Percentiles rank a stretch among this genome's conserved stretches.
phyloP scores from a whole-genome alignment of 768 basidiomycete species.

The Russula foetens region DNA sequence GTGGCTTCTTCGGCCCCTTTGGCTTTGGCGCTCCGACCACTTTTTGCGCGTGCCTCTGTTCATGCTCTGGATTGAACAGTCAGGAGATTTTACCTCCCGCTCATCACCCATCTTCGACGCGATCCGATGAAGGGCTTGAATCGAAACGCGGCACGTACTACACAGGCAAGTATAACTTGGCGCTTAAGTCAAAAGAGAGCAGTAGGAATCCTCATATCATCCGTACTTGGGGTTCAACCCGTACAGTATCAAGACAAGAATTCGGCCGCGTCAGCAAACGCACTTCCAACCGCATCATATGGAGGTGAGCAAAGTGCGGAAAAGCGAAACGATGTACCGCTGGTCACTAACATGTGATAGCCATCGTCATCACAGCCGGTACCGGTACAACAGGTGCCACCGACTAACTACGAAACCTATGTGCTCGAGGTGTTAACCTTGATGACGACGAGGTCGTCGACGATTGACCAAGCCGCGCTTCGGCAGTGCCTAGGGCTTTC shows the following conservation, averaged over 20 bases:
- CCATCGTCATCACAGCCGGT: not conserved
- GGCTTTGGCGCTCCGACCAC: not conserved
- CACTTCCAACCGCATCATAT: not conserved
- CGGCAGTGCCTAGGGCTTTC: slow-evolving; percentile 61
- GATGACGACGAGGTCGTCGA: slow-evolving; percentile 38
- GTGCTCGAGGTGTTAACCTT: slow-evolving; percentile 47
- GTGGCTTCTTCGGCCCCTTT: not conserved
- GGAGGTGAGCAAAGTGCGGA: slow-evolving; percentile 8
- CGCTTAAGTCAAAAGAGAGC: slow-evolving; percentile 20
- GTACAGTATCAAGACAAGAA: slow-evolving; percentile 8
- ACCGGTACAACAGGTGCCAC: slow-evolving; percentile 19
- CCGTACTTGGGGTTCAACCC: slow-evolving; percentile 4
- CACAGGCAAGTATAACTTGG: slow-evolving; percentile 3
- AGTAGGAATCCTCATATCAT: slow-evolving; percentile 15
- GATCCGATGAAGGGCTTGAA: slow-evolving; percentile 18
- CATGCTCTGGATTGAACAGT: slow-evolving; percentile 1
- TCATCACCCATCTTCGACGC: slow-evolving; percentile 1
- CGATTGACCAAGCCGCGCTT: slow-evolving; percentile 53
- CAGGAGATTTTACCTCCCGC: slow-evolving; percentile 4
- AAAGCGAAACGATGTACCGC: not conserved
- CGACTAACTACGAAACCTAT: slow-evolving; percentile 55
- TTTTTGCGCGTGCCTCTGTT: not conserved
- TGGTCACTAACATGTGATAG: not conserved
- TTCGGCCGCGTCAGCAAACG: not conserved
- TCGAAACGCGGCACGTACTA: slow-evolving; percentile 16